Evolutionary conservation across 805 yeast species (phyloP), one percentile per base, ranked within the genome.

Genomic region (Priceomyces haplophilus): DNA sequence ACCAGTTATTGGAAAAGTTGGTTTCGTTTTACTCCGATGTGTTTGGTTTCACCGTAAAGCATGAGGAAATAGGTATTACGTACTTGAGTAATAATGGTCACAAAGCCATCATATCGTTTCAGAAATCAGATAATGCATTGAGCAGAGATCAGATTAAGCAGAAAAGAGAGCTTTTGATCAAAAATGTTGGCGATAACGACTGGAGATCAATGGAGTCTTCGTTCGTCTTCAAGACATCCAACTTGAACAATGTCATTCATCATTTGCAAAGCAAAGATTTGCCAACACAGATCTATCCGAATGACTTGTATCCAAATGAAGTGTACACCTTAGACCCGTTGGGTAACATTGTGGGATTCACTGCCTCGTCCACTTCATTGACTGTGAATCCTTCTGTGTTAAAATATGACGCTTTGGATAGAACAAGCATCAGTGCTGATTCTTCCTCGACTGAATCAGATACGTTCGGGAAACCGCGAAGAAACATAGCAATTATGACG

Each of bases 401-500:
- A 37, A 70, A 68, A 44, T 53, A 65, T 43, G 48, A 50, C 30
- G 57, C 60, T 11, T 58, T 45, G 32, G 12, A 13, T 3, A 34
- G 20, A 19, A 16, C 41, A 38, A 43, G 20, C 35, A 7, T 15
- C 33, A 36, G 38, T 25, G 18, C 40, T 16, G 20, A 41, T 5
- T 43, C 53, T 7, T 34, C 48, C 1, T 47, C 50, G 19, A 44
- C 45, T 23, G 53, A 44, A 2, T 19, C 47, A n/a, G 38, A 39
- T 36, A 40, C 54, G 6, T 35, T 39, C 13, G 21, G 30, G 21
- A 34, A 37, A n/a, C 50, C 39, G 18, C 53, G 66, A 54, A 69
- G 80, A 64, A 79, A 81, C 52, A 87, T 93, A 50, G 99, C 95
- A 3, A 93, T 93, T 39, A 89, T 93, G 91, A 93, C 98, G 4